Conservation (phyloP, 1,284 basidiomycete species). For the Ceratobasidium sp. region DNA sequence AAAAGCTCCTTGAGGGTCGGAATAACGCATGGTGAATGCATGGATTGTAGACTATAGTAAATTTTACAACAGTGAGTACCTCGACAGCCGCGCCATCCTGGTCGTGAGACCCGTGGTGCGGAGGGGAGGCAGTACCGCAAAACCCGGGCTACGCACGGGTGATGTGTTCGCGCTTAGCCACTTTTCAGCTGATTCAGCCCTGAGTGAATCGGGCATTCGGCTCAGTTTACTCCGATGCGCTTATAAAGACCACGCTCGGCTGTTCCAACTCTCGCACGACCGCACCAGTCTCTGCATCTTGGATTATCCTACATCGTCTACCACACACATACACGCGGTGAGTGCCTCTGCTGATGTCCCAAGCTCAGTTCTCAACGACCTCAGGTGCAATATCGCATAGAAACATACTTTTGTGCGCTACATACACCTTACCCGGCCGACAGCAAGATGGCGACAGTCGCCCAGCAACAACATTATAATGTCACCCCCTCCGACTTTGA, state of each 20-base stretch:
- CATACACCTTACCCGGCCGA: constrained; percentile 31
- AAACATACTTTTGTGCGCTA: constrained; percentile 12
- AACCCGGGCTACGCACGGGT: constrained; percentile 9
- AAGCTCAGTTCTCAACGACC: constrained; percentile 43
- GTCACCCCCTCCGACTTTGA: constrained; percentile 36
- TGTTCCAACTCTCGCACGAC: constrained; percentile 11
- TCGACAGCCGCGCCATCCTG: no score
- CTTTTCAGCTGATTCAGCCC: constrained; percentile 39
- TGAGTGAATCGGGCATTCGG: constrained; percentile 34
- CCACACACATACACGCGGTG: constrained; percentile 17
- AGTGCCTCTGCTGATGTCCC: constrained; percentile 22
- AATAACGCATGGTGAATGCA: background rate
- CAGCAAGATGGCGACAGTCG: constrained; percentile 16
- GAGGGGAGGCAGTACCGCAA: constrained; percentile 26
- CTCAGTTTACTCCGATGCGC: constrained; percentile 12
- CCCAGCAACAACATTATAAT: constrained; percentile 2
- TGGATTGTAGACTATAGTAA: background rate
- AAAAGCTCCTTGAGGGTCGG: background rate
- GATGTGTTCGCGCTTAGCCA: background rate
- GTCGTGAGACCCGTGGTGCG: background rate
- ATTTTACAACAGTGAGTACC: background rate
- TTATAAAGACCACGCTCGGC: background rate
- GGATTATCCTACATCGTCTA: background rate
- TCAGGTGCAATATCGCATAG: constrained; percentile 45
- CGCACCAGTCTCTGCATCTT: constrained; percentile 30